phyloP scores from a whole-genome alignment of 2,329 filamentous ascomycete species.

The Xylaria multiplex region DNA sequence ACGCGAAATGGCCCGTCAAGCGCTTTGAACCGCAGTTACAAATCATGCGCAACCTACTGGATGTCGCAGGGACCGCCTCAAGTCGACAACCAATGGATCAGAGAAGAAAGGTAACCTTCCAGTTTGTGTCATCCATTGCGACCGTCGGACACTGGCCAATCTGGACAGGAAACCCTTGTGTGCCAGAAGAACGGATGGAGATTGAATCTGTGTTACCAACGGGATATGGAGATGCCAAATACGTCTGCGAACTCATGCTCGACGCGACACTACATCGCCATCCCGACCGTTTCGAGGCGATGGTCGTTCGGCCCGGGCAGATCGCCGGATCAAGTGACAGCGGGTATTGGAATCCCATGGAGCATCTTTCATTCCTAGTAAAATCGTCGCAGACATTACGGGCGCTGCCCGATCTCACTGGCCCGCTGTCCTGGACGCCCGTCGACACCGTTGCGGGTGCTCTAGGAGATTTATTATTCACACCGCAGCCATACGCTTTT shows the following conservation, averaged over 20 bases:
- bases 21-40: conserved; percentile 57
- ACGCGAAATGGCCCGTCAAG: conserved; percentile 50
- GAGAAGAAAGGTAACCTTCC: conserved; percentile 48
- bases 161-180: conserved; percentile 47
- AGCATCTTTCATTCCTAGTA: conserved; percentile 56
- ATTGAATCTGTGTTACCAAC: conserved; percentile 47
- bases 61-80: conserved; percentile 54
- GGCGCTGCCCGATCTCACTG: conserved; percentile 36
- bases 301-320: conserved; percentile 56
- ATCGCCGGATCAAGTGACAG: conserved; percentile 54
- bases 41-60: conserved; percentile 58
- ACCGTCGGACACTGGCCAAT: conserved; percentile 52
- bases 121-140: conserved; percentile 56
- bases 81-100: conserved; percentile 21
- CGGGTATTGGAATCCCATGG: conserved; percentile 57
- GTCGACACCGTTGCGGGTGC: conserved; percentile 26
- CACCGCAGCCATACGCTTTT: neutral
- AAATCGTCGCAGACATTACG: conserved; percentile 53
- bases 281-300: conserved; percentile 39
- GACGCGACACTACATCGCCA: conserved; percentile 52
- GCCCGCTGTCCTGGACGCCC: conserved; percentile 35
- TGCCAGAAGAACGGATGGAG: conserved; percentile 51
- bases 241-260: conserved; percentile 57
- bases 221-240: conserved; percentile 58
- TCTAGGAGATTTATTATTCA: conserved; percentile 22